Evolutionary conservation across 2,329 filamentous ascomycete species (phyloP).

Genomic region (Dendrostoma leiphaemia): DNA sequence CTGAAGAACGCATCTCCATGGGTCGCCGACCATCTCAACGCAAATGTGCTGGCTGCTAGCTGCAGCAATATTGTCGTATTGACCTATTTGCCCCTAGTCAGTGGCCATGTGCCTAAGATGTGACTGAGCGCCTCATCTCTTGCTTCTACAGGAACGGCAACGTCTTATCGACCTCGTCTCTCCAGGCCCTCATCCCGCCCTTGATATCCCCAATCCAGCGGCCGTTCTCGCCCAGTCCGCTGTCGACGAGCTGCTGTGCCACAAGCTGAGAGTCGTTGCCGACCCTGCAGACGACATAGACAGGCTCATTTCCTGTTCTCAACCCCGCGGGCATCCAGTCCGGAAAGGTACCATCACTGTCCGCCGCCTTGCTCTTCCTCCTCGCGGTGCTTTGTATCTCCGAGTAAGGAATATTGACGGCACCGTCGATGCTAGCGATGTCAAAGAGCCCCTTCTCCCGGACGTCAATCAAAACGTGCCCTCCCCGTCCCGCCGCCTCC

Average conservation of each 20-base stretch:
- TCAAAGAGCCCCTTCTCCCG: conserved; percentile 82
- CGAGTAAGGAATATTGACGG: conserved; percentile 72
- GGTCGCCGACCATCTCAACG: not conserved
- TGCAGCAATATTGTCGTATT: no score
- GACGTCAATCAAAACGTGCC: conserved; percentile 75
- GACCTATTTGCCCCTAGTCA: no score
- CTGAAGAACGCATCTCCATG: conserved; percentile 13
- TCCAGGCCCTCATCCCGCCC: conserved; percentile 74
- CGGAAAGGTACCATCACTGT: not conserved
- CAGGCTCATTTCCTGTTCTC: conserved; percentile 42
- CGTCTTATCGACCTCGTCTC: conserved; percentile 59
- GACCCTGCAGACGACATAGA: conserved; percentile 71
- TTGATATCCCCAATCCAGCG: conserved; percentile 68
- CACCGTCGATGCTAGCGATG: conserved; percentile 72
- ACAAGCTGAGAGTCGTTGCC: conserved; percentile 79
- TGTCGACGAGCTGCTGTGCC: conserved; percentile 61
- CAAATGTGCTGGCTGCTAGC: no score
- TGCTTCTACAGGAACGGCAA: conserved; percentile 51
- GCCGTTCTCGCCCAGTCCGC: conserved; percentile 51
- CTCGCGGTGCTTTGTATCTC: conserved; percentile 29
- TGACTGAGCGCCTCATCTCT: not conserved
- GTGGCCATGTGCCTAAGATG: no score
- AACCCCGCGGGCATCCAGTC: conserved; percentile 26
- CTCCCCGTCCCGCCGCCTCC: no score
- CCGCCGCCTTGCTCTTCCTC: conserved; percentile 11